A percentile compares a stretch with the other conserved stretches of the same genome.
phyloP scores from a whole-genome alignment of 139 green algal genomes.

The Desmodesmus armatus region DNA sequence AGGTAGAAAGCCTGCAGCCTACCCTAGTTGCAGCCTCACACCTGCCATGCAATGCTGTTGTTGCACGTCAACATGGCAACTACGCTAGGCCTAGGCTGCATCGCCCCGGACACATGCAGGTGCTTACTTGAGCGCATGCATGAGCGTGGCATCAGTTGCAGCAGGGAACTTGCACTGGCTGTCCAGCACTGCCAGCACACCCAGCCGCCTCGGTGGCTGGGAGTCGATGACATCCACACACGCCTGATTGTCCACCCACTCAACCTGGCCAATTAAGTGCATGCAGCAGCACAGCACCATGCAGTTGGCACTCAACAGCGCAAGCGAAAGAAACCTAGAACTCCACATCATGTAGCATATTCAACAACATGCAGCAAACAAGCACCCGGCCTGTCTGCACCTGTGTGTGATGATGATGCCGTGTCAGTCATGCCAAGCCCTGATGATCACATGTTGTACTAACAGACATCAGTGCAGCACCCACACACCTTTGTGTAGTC shows the following conservation, averaged over 20 bases:
- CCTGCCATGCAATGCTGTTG: no score
- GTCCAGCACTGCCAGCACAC: conserved; percentile 95
- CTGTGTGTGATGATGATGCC: no score
- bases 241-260: conserved; percentile 99
- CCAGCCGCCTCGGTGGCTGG: conserved; percentile 70
- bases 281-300: not conserved
- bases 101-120: conserved; percentile 30
- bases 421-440: no score
- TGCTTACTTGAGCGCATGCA: conserved; percentile 40
- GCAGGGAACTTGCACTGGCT: conserved; percentile 88
- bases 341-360: no score
- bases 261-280: conserved; percentile 62
- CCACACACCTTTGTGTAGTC: conserved; percentile 96
- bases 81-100: conserved; percentile 49
- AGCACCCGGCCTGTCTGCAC: no score
- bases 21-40: no score
- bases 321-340: no score
- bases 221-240: conserved; percentile 93
- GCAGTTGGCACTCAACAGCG: no score
- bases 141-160: conserved; percentile 78
- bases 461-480: not conserved
- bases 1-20: no score
- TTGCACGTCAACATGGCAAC: no score
- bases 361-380: no score
- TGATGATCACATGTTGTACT: no score